These are phyloP conservation scores for Eucalyptus curtisii DNA, from an alignment of 345 rosid genomes.

Conservation along the genomic window DNA sequence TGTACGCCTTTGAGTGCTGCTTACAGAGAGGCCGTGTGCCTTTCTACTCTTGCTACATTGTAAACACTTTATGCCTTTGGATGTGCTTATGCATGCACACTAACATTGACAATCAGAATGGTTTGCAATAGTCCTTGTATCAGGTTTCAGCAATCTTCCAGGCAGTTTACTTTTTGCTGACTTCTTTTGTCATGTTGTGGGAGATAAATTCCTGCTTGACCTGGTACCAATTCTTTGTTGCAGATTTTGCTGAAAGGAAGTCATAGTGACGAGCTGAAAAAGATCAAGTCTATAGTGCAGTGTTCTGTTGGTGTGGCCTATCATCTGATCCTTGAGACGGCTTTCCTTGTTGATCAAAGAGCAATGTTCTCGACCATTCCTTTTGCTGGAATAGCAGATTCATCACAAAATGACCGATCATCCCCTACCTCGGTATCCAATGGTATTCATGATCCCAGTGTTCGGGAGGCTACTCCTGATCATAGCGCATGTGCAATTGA, in stretches of 20 bases:
- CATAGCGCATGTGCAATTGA: constrained; percentile 8
- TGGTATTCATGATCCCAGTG: constrained; percentile 4
- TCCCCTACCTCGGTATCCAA: constrained; percentile 9
- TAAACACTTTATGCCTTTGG: background rate
- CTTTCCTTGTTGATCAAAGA: constrained; percentile 70
- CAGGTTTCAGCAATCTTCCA: background rate
- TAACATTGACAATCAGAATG: background rate
- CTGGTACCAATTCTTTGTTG: background rate
- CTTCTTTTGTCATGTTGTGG: background rate
- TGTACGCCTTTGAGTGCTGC: background rate
- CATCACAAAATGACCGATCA: constrained; percentile 2
- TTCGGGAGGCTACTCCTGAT: constrained; percentile 11
- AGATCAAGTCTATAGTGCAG: constrained; percentile 71
- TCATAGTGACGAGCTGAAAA: constrained; percentile 71
- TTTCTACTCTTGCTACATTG: background rate
- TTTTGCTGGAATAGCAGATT: constrained; percentile 12
- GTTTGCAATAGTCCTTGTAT: background rate
- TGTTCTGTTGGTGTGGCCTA: constrained; percentile 58
- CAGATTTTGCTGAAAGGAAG: constrained; percentile 93
- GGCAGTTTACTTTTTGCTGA: background rate
- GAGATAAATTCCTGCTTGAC: background rate
- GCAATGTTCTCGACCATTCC: constrained; percentile 71
- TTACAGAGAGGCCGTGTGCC: background rate
- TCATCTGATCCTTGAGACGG: constrained; percentile 87
- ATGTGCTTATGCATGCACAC: background rate